Percentiles rank a stretch among this genome's conserved stretches.
phyloP scores from a whole-genome alignment of 495 filamentous ascomycete species.

The Neurospora hispaniola region DNA sequence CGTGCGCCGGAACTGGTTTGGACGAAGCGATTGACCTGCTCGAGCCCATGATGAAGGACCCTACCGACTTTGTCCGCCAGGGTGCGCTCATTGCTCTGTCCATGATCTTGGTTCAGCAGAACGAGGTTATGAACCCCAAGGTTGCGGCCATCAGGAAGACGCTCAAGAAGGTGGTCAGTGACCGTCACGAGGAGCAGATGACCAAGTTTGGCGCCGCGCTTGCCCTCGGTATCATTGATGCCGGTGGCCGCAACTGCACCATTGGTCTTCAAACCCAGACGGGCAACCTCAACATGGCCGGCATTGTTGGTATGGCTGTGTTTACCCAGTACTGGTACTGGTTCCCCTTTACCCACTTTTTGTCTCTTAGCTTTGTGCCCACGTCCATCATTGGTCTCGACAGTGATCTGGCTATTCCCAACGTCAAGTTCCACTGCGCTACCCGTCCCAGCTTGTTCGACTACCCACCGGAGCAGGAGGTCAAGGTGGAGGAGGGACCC shows the following conservation, averaged over 20 bases:
- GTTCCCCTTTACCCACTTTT: slow-evolving; percentile 98
- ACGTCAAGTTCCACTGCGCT: slow-evolving; percentile 91
- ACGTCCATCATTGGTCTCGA: slow-evolving; percentile 93
- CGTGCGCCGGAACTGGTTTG: slow-evolving; percentile 90
- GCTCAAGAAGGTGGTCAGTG: slow-evolving; percentile 80
- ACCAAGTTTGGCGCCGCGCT: slow-evolving; percentile 95
- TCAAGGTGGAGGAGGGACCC: slow-evolving; percentile 85
- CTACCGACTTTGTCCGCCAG: slow-evolving; percentile 95
- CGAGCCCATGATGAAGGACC: slow-evolving; percentile 99
- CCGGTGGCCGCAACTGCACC: slow-evolving; percentile 95
- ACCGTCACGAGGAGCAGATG: slow-evolving; percentile 98
- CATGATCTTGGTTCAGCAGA: slow-evolving; percentile 98
- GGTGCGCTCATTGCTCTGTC: slow-evolving; percentile 89
- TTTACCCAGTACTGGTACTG: slow-evolving; percentile 99
- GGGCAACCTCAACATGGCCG: slow-evolving; percentile 94
- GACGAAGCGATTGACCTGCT: slow-evolving; percentile 95
- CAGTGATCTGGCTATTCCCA: slow-evolving; percentile 85
- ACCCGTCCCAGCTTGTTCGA: slow-evolving; percentile 93
- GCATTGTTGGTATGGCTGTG: slow-evolving; percentile 93
- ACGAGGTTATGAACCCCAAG: slow-evolving; percentile 90
- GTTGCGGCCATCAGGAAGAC: slow-evolving; percentile 72
- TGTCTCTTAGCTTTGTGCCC: slow-evolving; percentile 85
- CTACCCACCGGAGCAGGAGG: slow-evolving; percentile 92
- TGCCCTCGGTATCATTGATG: slow-evolving; percentile 94
- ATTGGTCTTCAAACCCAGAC: slow-evolving; percentile 96